Percentiles rank a stretch among this genome's conserved stretches.
Conservation (phyloP, 768 basidiomycete genomes). For the Suillus discolor region DNA sequence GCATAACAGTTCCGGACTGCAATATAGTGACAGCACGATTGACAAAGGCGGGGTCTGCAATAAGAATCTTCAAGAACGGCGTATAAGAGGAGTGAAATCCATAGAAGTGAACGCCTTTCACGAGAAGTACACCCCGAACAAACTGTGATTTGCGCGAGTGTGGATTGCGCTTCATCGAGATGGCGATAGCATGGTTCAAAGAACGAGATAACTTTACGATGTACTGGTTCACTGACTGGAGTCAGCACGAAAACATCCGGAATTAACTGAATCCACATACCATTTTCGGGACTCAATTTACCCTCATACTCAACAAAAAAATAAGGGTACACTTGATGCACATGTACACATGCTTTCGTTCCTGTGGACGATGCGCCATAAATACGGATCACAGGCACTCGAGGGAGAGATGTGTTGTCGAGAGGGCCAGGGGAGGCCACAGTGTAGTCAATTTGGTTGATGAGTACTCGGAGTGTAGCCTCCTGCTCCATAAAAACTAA, state of each 20-base stretch:
- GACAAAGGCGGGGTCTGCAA: slow-evolving; percentile 70
- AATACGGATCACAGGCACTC: slow-evolving; percentile 82
- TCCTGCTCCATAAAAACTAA: slow-evolving; percentile 13
- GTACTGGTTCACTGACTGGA: slow-evolving; percentile 66
- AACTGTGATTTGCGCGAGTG: slow-evolving; percentile 56
- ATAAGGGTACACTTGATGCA: slow-evolving; percentile 95
- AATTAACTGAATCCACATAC: slow-evolving; percentile 40
- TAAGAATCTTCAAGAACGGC: slow-evolving; percentile 86
- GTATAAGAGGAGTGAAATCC: slow-evolving; percentile 85
- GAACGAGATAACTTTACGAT: slow-evolving; percentile 69
- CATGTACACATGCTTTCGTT: slow-evolving; percentile 80
- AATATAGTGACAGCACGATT: slow-evolving; percentile 75
- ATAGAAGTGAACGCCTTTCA: slow-evolving; percentile 96
- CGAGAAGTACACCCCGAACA: slow-evolving; percentile 76
- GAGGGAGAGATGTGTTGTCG: slow-evolving; percentile 62
- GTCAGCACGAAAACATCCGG: background rate
- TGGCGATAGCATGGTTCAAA: slow-evolving; percentile 83
- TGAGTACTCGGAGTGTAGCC: slow-evolving; percentile 41
- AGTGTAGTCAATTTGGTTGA: slow-evolving; percentile 66
- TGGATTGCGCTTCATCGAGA: slow-evolving; percentile 78
- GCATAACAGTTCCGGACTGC: slow-evolving; percentile 82
- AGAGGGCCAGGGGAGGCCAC: slow-evolving; percentile 60
- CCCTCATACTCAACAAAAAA: slow-evolving; percentile 85
- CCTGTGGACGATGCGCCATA: slow-evolving; percentile 82
- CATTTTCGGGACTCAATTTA: slow-evolving; percentile 60